Base-by-base conservation (phyloP, 306 rosid genomes). In the Begonia loranthoides region DNA sequence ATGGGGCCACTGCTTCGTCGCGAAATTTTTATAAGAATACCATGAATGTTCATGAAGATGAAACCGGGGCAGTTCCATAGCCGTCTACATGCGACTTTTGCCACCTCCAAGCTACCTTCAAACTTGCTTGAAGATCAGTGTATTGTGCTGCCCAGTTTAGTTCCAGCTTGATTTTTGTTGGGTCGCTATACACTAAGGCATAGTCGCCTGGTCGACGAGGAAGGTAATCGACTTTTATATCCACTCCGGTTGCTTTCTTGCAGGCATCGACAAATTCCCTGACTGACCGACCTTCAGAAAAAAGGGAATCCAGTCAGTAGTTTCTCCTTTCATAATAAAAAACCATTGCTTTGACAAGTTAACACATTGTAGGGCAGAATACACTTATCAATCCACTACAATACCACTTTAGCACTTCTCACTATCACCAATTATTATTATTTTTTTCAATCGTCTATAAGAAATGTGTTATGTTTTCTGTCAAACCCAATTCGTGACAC, bases 261-360 rank as follows among this genome's bases (percentile, higher is more conserved):
- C 99, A 90, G n/a, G 99, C 99, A 62, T 73, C 70, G 41, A 90
- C 99, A 68, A 90, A 90, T 70, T 90, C 95, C 73, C 70, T 82
- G 17, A 90, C 95, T 43, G 99, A 90, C 54, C 94, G 76, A 68
- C 94, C 96, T 28, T 53, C 17, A 45, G 33, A 54, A 38, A 41
- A 40, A 45, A 28, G 8, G 8, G 36, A 28, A 1, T 28, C 36
- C 36, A 7, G 36, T 28, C 36, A 28, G 36, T 28, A 28, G 5
- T 28, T 28, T 28, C 36, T 28, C 36, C 36, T 28, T 19, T 28
- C 36, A 28, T 7, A 28, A 8, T 28, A 28, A 28, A 28, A 28
- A 28, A 28, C 36, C 36, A 28, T 28, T 28, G 36, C 5, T 28
- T 19, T 5, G 5, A 28, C 8, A 28, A 28, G 8, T 28, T 28